Base-by-base conservation (phyloP, 345 rosid species). In the Lepidium africanum region DNA sequence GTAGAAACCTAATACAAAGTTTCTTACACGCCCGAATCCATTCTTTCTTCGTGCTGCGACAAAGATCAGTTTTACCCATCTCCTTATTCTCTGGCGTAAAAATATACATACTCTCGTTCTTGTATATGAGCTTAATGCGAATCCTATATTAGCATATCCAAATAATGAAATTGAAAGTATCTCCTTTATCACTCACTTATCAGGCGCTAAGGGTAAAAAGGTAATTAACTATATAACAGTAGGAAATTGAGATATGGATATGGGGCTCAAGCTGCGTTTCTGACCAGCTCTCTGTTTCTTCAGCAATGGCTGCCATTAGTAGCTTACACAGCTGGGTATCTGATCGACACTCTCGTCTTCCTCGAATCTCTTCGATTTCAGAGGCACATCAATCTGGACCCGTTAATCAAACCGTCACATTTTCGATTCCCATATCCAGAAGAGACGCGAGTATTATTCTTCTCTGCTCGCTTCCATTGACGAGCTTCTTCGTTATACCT, bases 341-440 rank as follows among this genome's bases (percentile, higher is more conserved):
- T 51, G 49, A 67, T 65, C 56, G 21, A 27, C 77, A 52, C 47
- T 43, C 57, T 57, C 78, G 50, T 55, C 52, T 64, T 36, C 67
- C 54, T 45, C 76, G 72, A 59, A 41, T 50, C 65, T 39, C 48
- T 40, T 63, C 80, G 19, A 45, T 35, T 9, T 62, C 67, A 10
- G 69, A 35, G 12, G 2, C 42, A 42, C 62, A 55, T 38, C 80
- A 64, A 41, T 27, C 38, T 12, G 82, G 68, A 40, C 71, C 19
- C 47, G 60, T 63, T 13, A 77, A 80, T 39, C 77, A 79, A 41
- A n/a, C 41, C 42, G 6, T 59, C 52, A 0, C 66, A 4, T 23
- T 79, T 47, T 72, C 87, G 48, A 59, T 69, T 48, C 88, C 86
- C 64, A 65, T 79, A 30, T 88, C 89, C 10, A 73, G 94, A 82